Evolutionary conservation across 192 early-diverging fungal species (phyloP), one percentile per base, ranked within the genome.

Genomic region (Paraglomus brasilianum): DNA sequence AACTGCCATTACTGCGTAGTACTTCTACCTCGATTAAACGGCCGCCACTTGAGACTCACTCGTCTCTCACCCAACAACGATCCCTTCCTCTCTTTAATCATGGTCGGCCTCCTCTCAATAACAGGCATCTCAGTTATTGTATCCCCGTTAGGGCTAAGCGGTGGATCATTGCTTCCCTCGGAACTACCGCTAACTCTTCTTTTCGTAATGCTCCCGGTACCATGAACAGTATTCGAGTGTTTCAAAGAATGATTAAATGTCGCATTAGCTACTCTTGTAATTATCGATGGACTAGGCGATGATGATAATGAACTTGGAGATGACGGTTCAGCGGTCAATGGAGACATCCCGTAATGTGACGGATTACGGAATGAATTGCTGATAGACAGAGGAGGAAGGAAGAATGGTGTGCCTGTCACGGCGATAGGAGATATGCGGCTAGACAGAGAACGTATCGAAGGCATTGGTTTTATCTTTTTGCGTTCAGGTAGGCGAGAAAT

Each of bases 401-500:
- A 40, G 44, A 52, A 51, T 10, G 48, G 64, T 2, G 30, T 30
- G 30, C 30, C 30, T 30, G 30, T 30, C 30, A 30, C 30, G 14
- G 66, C 42, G 7, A 21, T 47, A 11, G 66, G 19, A 15, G 39
- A 9, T 39, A 38, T 41, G 17, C 8, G 10, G 30, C 30, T 30
- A 38, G 39, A 9, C 14, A 41, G 21, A 30, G 9, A 8, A n/a
- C 39, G 17, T 67, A 15, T 13, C 17, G 13, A 36, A 52, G 65
- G 21, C 44, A 22, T 14, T 60, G 24, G 13, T 45, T 15, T 69
- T 10, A 44, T 13, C 9, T 66, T 66, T 48, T 67, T 58, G 22
- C 63, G 21, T 38, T 73, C 49, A 1, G 69, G 60, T 14, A 81
- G 30, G 11, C 69, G 68, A 15, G 61, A 58, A 22, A 90, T 87